These are phyloP conservation scores for Escovopsis sp. DNA, from an alignment of 2,329 filamentous ascomycete species.

Conservation along the genomic window DNA sequence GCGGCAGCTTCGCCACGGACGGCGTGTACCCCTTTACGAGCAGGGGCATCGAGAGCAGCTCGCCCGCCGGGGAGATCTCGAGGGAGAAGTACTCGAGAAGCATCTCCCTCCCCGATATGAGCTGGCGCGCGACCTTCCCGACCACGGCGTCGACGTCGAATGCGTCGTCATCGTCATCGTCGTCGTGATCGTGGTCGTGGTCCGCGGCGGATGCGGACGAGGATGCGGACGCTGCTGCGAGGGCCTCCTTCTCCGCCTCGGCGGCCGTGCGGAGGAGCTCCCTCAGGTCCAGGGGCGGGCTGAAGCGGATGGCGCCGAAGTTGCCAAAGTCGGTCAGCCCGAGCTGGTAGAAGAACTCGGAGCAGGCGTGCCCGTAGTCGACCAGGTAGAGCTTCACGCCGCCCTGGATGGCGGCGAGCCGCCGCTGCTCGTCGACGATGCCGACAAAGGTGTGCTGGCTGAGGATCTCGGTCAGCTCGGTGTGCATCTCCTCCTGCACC, in stretches of 20 bases:
- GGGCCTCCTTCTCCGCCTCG: slow-evolving; percentile 45
- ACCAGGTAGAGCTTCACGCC: slow-evolving; percentile 85
- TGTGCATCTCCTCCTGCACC: slow-evolving; percentile 71
- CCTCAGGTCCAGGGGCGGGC: slow-evolving; percentile 55
- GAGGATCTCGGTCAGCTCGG: slow-evolving; percentile 74
- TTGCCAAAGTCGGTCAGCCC: slow-evolving; percentile 93
- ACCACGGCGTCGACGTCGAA: slow-evolving; percentile 55
- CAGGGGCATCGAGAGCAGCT: slow-evolving; percentile 67
- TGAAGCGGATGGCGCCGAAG: slow-evolving; percentile 72
- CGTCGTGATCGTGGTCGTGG: too few relatives aligned
- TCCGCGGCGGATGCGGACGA: too few relatives aligned
- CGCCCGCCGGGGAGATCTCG: slow-evolving; percentile 62
- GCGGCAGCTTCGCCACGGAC: slow-evolving; percentile 70
- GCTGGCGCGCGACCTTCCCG: slow-evolving; percentile 47
- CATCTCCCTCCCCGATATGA: slow-evolving; percentile 71
- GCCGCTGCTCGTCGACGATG: slow-evolving; percentile 72
- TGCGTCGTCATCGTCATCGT: slow-evolving; percentile 31
- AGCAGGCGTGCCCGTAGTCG: slow-evolving; percentile 77
- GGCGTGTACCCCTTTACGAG: slow-evolving; percentile 83
- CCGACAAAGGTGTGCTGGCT: slow-evolving; percentile 85
- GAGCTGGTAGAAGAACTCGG: slow-evolving; percentile 91
- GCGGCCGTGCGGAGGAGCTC: slow-evolving; percentile 62
- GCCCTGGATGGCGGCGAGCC: slow-evolving; percentile 83
- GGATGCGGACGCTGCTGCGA: slow-evolving; percentile 3
- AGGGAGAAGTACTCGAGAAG: slow-evolving; percentile 85